phyloP scores from a whole-genome alignment of 1,139 yeast species.

The Candida anutae region DNA sequence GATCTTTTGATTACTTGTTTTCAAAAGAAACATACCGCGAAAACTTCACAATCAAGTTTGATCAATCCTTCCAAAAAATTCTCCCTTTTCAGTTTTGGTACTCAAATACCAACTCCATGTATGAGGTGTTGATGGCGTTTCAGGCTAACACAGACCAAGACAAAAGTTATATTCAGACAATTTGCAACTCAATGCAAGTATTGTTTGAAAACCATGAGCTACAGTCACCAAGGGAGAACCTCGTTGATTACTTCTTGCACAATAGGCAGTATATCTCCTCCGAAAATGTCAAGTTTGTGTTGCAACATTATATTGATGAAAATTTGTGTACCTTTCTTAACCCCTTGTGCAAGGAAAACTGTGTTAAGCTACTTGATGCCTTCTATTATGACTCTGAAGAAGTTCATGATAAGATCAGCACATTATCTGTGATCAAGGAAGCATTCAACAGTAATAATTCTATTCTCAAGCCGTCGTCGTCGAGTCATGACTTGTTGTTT shows the following conservation, averaged over 20 bases:
- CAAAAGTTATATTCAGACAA: conserved; percentile 23
- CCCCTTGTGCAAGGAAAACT: conserved; percentile 46
- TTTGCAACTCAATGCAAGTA: conserved; percentile 28
- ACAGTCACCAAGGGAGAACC: conserved; percentile 36
- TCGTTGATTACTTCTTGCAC: conserved; percentile 36
- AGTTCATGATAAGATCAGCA: conserved; percentile 27
- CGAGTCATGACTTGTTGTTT: conserved; percentile 21
- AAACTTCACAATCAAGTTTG: conserved; percentile 7
- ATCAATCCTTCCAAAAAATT: conserved; percentile 13
- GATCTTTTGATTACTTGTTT: conserved; percentile 27
- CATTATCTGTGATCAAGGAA: conserved; percentile 37
- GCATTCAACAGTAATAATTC: conserved; percentile 31
- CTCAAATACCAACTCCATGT: conserved; percentile 34
- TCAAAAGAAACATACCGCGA: conserved; percentile 17
- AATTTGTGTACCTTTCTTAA: conserved; percentile 48
- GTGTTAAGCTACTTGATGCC: conserved; percentile 34
- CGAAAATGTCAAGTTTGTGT: conserved; percentile 30
- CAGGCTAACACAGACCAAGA: conserved; percentile 25
- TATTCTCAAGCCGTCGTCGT: conserved; percentile 15
- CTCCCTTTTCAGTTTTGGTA: conserved; percentile 46
- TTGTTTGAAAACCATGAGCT: conserved; percentile 31
- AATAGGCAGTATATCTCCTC: conserved; percentile 30
- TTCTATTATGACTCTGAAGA: conserved; percentile 28
- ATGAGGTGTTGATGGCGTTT: conserved; percentile 19
- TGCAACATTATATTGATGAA: conserved; percentile 41